Conservation (phyloP, 2,329 filamentous ascomycete genomes). For the Sclerotinia minor region DNA sequence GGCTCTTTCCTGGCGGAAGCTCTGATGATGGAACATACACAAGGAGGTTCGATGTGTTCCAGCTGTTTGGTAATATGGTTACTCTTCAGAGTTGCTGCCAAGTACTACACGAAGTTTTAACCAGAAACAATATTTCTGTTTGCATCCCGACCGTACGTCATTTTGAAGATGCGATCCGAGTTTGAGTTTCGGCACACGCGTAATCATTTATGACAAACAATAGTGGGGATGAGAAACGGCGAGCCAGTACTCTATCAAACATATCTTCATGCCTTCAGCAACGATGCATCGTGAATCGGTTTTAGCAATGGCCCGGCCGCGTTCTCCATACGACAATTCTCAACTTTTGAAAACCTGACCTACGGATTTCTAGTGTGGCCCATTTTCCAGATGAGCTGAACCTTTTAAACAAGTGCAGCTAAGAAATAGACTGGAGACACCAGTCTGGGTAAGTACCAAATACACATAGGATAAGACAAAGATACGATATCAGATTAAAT, state of each 20-base stretch:
- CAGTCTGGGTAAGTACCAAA: too few relatives aligned
- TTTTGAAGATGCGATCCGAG: background rate
- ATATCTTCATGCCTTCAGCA: background rate
- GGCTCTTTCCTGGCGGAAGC: background rate
- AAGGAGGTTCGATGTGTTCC: conserved; percentile 10
- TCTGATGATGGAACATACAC: background rate
- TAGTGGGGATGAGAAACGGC: background rate
- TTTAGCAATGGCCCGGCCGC: background rate
- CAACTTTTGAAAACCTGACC: background rate
- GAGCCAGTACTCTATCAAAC: background rate
- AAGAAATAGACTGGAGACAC: background rate
- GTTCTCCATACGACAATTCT: background rate
- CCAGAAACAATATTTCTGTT: background rate
- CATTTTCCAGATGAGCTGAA: too few relatives aligned
- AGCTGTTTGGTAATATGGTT: conserved; percentile 11
- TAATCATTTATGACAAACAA: background rate
- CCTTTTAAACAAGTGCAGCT: background rate
- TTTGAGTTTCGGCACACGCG: background rate
- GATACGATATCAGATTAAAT: background rate
- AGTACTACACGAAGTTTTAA: background rate
- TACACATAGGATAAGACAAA: too few relatives aligned
- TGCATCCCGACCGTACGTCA: background rate
- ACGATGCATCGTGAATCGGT: background rate
- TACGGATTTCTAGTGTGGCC: background rate
- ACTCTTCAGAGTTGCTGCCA: background rate